Base-by-base conservation (phyloP, 2,329 filamentous ascomycete genomes). In the Talaromyces marneffei region DNA sequence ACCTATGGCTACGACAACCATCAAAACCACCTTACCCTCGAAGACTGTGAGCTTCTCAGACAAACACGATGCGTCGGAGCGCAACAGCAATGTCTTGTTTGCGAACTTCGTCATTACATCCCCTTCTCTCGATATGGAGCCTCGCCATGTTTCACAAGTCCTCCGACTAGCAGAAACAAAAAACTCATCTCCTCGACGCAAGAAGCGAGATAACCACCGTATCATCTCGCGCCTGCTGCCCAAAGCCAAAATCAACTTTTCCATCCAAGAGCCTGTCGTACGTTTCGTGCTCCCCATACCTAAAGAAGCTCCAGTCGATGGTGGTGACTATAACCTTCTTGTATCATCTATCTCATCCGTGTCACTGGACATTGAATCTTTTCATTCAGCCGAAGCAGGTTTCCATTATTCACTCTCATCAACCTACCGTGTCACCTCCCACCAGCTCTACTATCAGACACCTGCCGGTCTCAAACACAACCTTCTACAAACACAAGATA, bases 81-180 rank as follows among this genome's bases (percentile, higher is more conserved):
- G 91, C 64, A 99, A 99, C 70, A 90, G 91, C 54, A 99, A 99
- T 71, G 94, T 99, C 40, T 80, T 99, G 16, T 97, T 97, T 72
- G 92, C 93, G 42, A 99, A 99, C 74, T 86, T 96, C 5, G 93
- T 99, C 52, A 87, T 97, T 63, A 99, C 94, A 0, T 99, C 94
- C 4, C 94, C 94, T 0, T 97, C 94, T 0, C 81, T 97, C 56
- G 94, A 99, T 73, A 81, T 99, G 35, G 91, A 96, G 71, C 93
- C 94, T 2, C 90, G 91, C 65, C 93, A 97, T 77, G 80, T 99
- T 16, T 93, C 94, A 1, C 82, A 97, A 8, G 80, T 97, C 23
- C 79, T 96, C 53, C 89, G 90, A 20, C 81, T 97, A 65, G 78
- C 92, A 46, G 87, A 87, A 66, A 81, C 81, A 7, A 83, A 80